Base-by-base conservation (phyloP, 2,329 filamentous ascomycete species). In the Talaromyces pinophilus region DNA sequence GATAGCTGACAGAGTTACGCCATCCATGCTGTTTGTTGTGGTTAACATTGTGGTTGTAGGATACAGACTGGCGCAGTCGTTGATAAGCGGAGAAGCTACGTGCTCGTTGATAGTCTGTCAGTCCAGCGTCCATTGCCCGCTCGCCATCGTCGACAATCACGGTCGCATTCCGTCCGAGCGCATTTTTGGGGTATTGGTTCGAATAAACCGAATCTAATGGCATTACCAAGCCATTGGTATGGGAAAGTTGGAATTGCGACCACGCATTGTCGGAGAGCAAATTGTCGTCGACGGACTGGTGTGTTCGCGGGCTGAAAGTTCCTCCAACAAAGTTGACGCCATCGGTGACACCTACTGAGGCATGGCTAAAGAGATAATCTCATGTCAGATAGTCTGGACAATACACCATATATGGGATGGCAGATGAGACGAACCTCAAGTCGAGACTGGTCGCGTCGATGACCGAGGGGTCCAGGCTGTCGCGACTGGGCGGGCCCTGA, bases 281-380 rank as follows among this genome's bases (percentile, higher is more conserved):
- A 67, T 77, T 76, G 62, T 78, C 77, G 65, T 79, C 77, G 60
- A 74, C 70, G 19, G 77, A 77, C 25, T 76, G 76, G 30, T 78
- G 68, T 3, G 77, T 79, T 60, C 72, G 71, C 40, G 77, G 77
- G 67, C 77, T 79, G 59, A 79, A 72, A 6, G 77, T 78, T 59
- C 75, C 74, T 60, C 76, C 76, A 22, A 71, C 42, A 61, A 76
- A 69, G 68, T 71, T 73, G 60, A 76, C 73, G 42, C 74, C 75
- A 13, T 78, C 76, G 33, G 71, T 71, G 13, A 76, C 73, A 38
- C 72, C 72, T 69, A 72, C 72, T 59, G 72, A 74, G 61, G 75
- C 77, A 66, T 76, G 78, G 64, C n/a, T 70, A 65, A 61, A 64
- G 42, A 48, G 50, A 57, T n/a, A 11, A 44, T n/a, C 10, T 44